Base-by-base conservation (phyloP, 345 rosid genomes). In the Trapa incisa region DNA sequence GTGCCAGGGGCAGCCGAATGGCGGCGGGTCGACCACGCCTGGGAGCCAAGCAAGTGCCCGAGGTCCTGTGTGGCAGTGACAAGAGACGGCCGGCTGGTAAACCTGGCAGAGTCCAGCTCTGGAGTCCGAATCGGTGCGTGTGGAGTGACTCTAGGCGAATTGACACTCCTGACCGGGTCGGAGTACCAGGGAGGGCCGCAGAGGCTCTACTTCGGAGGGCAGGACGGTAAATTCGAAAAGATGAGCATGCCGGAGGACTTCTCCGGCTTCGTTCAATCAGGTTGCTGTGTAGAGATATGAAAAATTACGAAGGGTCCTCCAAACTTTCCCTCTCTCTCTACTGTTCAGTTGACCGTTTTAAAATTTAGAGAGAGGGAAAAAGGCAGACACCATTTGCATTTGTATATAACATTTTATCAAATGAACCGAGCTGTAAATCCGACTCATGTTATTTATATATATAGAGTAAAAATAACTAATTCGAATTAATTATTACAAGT, bases 201-300 rank as follows among this genome's bases (percentile, higher is more conserved):
- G 37, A 85, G 80, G 71, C 80, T 88, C 37, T 82, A 70, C 47
- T 14, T 67, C 36, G 69, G 65, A 17, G 76, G 76, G 69, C 77
- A 71, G 64, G 76, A 67, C 45, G 73, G 80, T 16, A 79, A 86
- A 72, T 70, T 77, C 71, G 76, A 67, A 36, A 80, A 69, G 66
- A 53, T 86, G 0, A 33, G 56, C 37, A 84, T 76, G 42, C 73
- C 80, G 0, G 75, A 67, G 12, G 85, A 76, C 54, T 88, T 81
- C 47, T 36, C 77, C 37, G 86, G 91, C 29, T 76, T 80, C 56
- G 83, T 84, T 29, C 91, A 80, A 37, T 82, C 89, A 4, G 84
- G 91, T 8, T 88, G 91, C 80, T 82, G 70, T 48, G 78, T 77
- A 3, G 88, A 87, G 77, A 72, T 85, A 33, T 87, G 64, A 75